Percentiles rank a stretch among this genome's conserved stretches.
These are phyloP conservation scores for Penicillium sp. DNA, from an alignment of 2,329 filamentous ascomycete genomes.

Conservation along the genomic window DNA sequence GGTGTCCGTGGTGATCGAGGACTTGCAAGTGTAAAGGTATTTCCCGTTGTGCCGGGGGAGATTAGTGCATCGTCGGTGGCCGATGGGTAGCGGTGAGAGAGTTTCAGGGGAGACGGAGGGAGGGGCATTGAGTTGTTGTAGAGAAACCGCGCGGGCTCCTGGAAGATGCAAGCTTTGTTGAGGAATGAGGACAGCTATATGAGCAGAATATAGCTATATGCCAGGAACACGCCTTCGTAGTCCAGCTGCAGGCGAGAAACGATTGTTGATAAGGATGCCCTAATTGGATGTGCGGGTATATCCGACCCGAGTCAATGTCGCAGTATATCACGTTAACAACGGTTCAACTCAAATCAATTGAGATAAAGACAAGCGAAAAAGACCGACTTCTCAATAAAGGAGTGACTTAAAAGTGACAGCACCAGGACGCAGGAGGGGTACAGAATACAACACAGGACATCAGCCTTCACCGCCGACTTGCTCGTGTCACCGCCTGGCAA, in stretches of 20 bases:
- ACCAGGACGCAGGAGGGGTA: conserved; percentile 9
- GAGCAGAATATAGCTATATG: background rate
- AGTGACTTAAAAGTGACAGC: background rate
- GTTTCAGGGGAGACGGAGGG: conserved; percentile 37
- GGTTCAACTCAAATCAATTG: background rate
- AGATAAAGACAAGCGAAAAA: conserved; percentile 2
- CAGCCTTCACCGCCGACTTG: conserved; percentile 4
- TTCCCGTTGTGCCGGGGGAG: conserved; percentile 33
- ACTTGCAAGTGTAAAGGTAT: conserved; percentile 32
- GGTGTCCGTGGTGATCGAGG: conserved; percentile 38
- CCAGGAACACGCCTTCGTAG: background rate
- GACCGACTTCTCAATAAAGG: conserved; percentile 10
- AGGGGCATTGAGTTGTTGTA: conserved; percentile 26
- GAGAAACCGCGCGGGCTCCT: conserved; percentile 2
- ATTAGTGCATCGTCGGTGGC: conserved; percentile 39
- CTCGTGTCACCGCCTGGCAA: conserved; percentile 17
- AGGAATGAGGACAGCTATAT: background rate
- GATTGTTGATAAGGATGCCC: background rate
- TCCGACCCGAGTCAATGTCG: conserved; percentile 2
- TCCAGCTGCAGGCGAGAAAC: conserved; percentile 5
- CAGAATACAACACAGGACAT: background rate
- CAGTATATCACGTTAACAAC: background rate
- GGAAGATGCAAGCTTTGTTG: background rate
- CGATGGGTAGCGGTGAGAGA: conserved; percentile 42
- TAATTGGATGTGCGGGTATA: background rate